A percentile compares a stretch with the other conserved stretches of the same genome.
These are phyloP conservation scores for Scleroderma citrinum DNA, from an alignment of 768 basidiomycete species.

Conservation along the genomic window DNA sequence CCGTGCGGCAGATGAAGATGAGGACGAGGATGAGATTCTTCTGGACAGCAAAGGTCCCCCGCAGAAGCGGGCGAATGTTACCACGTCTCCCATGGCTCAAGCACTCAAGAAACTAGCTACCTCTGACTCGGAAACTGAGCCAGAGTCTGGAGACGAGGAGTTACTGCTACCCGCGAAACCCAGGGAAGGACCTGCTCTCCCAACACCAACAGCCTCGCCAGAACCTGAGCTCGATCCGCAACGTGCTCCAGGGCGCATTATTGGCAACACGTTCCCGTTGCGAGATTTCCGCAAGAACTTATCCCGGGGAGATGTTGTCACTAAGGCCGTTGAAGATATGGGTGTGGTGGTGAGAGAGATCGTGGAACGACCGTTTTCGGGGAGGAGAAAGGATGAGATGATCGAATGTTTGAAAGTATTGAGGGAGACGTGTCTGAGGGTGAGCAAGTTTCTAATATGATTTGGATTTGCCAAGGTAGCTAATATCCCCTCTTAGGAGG, in stretches of 20 bases:
- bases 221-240: constrained; percentile 43
- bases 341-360: constrained; percentile 66
- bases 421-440: constrained; percentile 61
- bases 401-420: constrained; percentile 65
- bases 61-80: constrained; percentile 12
- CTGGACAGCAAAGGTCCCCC: constrained; percentile 34
- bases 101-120: constrained; percentile 14
- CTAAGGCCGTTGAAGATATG: constrained; percentile 81
- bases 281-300: constrained; percentile 72
- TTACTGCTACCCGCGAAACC: constrained; percentile 12
- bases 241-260: constrained; percentile 63
- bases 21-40: constrained; percentile 55
- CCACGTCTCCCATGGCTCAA: constrained; percentile 3
- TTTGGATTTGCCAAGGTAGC: not conserved
- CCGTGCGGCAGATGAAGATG: constrained; percentile 55
- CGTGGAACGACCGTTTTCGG: constrained; percentile 64
- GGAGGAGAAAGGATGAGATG: constrained; percentile 60
- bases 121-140: constrained; percentile 46
- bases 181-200: constrained; percentile 26
- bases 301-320: constrained; percentile 69
- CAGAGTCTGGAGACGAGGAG: constrained; percentile 33
- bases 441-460: constrained; percentile 23
- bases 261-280: constrained; percentile 69
- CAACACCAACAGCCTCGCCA: constrained; percentile 50
- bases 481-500: constrained; percentile 43